A percentile compares a stretch with the other conserved stretches of the same genome.
Conservation (phyloP, 352 stramenopile species). For the Thalassiosira mediterranea region DNA sequence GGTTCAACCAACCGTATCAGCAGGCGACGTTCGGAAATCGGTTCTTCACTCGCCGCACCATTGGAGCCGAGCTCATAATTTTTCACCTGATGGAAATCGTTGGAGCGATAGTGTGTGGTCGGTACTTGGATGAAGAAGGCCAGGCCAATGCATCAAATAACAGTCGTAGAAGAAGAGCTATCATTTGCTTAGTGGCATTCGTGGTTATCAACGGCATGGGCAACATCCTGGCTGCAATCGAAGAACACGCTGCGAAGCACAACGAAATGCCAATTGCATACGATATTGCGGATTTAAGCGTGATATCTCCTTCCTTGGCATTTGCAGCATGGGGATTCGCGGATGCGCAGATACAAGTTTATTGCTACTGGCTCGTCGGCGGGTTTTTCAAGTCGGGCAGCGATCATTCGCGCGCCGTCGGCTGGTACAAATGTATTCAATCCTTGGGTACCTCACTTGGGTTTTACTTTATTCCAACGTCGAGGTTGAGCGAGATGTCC, state of each 20-base stretch:
- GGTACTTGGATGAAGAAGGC: constrained; percentile 53
- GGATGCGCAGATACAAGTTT: constrained; percentile 86
- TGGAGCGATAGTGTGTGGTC: constrained; percentile 49
- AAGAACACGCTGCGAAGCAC: constrained; percentile 42
- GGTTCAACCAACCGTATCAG: constrained; percentile 76
- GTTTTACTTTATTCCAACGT: constrained; percentile 52
- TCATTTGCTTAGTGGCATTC: constrained; percentile 48
- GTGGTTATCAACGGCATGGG: constrained; percentile 51
- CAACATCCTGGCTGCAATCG: constrained; percentile 40
- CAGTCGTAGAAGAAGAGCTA: constrained; percentile 24
- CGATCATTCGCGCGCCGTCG: constrained; percentile 74
- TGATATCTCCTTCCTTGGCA: constrained; percentile 64
- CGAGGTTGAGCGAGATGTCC: constrained; percentile 34
- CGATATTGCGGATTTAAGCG: constrained; percentile 55
- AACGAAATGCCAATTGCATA: constrained; percentile 15
- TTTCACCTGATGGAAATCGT: constrained; percentile 69
- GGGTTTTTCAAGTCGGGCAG: constrained; percentile 59
- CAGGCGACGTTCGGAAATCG: constrained; percentile 66
- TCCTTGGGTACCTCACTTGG: constrained; percentile 34
- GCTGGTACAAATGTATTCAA: constrained; percentile 79
- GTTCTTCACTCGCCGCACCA: constrained; percentile 58
- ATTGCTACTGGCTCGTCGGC: constrained; percentile 87
- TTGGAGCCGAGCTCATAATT: constrained; percentile 63
- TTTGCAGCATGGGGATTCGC: constrained; percentile 85
- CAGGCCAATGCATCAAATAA: background rate